A percentile compares a stretch with the other conserved stretches of the same genome.
phyloP scores from a whole-genome alignment of 148 eudicot genomes.

The Persicaria maculosa region DNA sequence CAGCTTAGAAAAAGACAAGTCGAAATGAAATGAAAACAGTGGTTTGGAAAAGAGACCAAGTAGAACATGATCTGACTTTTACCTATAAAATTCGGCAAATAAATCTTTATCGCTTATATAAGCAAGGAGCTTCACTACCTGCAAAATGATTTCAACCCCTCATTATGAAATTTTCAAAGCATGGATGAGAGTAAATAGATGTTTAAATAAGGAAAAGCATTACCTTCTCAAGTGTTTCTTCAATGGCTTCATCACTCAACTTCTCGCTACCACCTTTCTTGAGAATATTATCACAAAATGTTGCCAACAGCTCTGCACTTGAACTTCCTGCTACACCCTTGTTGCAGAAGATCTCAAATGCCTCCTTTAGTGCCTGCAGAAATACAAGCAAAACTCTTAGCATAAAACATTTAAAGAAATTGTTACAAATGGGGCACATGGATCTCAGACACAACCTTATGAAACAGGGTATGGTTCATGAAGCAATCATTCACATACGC shows the following conservation, averaged over 20 bases:
- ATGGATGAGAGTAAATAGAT: not conserved
- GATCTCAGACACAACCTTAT: constrained; percentile 41
- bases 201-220: not conserved
- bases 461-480: constrained; percentile 69
- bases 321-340: constrained; percentile 91
- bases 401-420: not conserved
- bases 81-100: constrained; percentile 84
- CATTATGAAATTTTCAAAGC: too few species aligned
- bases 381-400: not conserved
- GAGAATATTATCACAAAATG: constrained; percentile 84
- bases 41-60: not conserved
- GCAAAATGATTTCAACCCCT: constrained; percentile 2
- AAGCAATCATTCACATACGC: constrained; percentile 75
- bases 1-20: not conserved
- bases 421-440: not conserved
- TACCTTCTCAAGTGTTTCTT: constrained; percentile 84
- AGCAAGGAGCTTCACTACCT: constrained; percentile 80
- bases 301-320: constrained; percentile 81
- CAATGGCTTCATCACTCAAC: constrained; percentile 41
- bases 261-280: constrained; percentile 70
- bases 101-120: constrained; percentile 79
- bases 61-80: not conserved
- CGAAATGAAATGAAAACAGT: not conserved
- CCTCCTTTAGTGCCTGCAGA: constrained; percentile 72
- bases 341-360: constrained; percentile 80